Evolutionary conservation across 306 rosid genomes (phyloP).

Genomic region (Vachellia collinsii): DNA sequence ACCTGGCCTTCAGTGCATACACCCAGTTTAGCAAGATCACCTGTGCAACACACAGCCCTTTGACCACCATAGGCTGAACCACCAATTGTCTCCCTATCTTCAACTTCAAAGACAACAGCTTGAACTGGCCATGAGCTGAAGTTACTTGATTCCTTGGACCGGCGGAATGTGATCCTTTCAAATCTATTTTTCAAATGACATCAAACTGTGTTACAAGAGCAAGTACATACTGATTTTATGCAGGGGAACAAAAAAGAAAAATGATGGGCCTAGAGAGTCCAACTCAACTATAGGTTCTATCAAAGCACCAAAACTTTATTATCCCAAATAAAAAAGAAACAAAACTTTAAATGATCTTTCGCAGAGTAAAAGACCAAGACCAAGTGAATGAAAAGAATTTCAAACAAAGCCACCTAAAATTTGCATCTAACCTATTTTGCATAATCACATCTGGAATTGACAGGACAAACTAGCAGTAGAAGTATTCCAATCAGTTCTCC

Average conservation of each 20-base stretch:
- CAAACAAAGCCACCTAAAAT: constrained; percentile 1
- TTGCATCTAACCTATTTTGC: background rate
- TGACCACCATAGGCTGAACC: constrained; percentile 99
- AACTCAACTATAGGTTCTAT: background rate
- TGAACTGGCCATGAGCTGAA: constrained; percentile 74
- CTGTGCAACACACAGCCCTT: constrained; percentile 93
- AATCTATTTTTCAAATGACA: constrained; percentile 66
- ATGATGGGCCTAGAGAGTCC: background rate
- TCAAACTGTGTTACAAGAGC: constrained; percentile 17
- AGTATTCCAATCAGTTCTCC: background rate
- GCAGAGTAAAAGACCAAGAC: background rate
- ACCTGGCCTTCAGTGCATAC: constrained; percentile 82
- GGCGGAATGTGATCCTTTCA: constrained; percentile 72
- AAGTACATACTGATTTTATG: background rate
- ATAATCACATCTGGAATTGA: background rate
- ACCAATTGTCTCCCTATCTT: constrained; percentile 91
- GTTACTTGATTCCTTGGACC: constrained; percentile 68
- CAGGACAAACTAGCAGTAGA: background rate
- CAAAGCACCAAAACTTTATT: background rate
- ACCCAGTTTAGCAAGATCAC: constrained; percentile 92
- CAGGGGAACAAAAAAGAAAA: background rate
- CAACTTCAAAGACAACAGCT: constrained; percentile 92
- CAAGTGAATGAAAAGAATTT: background rate
- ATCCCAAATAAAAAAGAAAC: background rate
- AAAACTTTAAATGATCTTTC: constrained; percentile 1